Evolutionary conservation across 805 yeast genomes (phyloP).

Genomic region (Saturnispora sanitii): DNA sequence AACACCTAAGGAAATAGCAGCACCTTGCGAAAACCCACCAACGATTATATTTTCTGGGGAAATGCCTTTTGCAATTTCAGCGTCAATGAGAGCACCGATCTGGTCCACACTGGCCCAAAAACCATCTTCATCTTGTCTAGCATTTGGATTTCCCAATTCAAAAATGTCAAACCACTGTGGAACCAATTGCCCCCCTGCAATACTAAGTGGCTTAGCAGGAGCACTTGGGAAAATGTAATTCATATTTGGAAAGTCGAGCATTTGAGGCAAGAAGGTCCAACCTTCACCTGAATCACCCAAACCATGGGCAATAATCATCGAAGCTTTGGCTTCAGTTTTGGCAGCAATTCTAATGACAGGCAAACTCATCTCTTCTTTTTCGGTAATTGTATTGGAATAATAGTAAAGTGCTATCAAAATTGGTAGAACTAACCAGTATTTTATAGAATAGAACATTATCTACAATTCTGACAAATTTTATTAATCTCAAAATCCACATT

Average conservation of each 20-base stretch:
- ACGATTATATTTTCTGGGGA: constrained; percentile 62
- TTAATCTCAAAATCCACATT: background rate
- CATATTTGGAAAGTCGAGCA: constrained; percentile 45
- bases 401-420: background rate
- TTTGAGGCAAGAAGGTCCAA: constrained; percentile 74
- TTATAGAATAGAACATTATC: background rate
- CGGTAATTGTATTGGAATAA: constrained; percentile 6
- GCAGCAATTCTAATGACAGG: constrained; percentile 33
- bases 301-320: constrained; percentile 78
- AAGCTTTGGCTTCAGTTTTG: constrained; percentile 40
- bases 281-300: constrained; percentile 88
- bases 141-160: constrained; percentile 40
- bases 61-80: constrained; percentile 45
- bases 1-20: constrained; percentile 62
- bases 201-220: constrained; percentile 60
- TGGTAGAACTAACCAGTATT: background rate
- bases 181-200: constrained; percentile 54
- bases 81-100: constrained; percentile 38
- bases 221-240: constrained; percentile 90
- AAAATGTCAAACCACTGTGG: constrained; percentile 84
- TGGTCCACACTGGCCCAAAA: constrained; percentile 39
- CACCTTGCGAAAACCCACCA: constrained; percentile 97
- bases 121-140: constrained; percentile 44
- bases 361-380: constrained; percentile 9
- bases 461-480: background rate